Conservation (phyloP, 2,329 filamentous ascomycete species). For the Claviceps fusiformis region DNA sequence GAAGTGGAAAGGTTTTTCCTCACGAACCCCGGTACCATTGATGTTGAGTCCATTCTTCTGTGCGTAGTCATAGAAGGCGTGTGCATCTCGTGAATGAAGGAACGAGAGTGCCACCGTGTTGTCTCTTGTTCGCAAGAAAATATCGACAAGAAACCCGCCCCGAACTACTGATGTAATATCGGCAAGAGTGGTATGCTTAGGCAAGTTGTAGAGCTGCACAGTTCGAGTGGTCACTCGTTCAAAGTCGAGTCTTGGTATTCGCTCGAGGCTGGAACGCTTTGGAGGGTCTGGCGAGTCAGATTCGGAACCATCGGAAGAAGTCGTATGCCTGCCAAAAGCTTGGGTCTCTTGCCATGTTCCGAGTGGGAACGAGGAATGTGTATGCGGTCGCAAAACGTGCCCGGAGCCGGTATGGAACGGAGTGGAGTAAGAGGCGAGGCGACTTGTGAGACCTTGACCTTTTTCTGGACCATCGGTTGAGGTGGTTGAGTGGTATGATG, state of each 20-base stretch:
- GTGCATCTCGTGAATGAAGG: slow-evolving; percentile 46
- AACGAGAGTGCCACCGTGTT: slow-evolving; percentile 51
- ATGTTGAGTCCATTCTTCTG: slow-evolving; percentile 56
- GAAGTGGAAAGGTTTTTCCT: background rate
- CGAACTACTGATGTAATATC: slow-evolving; percentile 53
- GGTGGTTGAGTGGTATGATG: background rate
- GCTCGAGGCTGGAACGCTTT: background rate
- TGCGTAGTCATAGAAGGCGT: slow-evolving; percentile 49
- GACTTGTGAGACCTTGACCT: background rate
- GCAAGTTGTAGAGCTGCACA: slow-evolving; percentile 47
- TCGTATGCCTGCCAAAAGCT: background rate
- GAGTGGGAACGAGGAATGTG: background rate
- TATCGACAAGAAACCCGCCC: slow-evolving; percentile 57
- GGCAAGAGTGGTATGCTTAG: slow-evolving; percentile 46
- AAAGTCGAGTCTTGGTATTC: background rate
- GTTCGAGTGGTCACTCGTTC: slow-evolving; percentile 37
- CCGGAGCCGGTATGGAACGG: background rate
- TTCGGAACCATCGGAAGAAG: background rate
- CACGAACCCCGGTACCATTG: slow-evolving; percentile 42
- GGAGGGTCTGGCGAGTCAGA: background rate
- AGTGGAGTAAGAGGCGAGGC: background rate
- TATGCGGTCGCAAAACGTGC: background rate
- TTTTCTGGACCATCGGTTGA: background rate
- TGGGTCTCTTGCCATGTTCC: background rate
- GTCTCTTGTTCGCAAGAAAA: slow-evolving; percentile 48